phyloP scores from a whole-genome alignment of 441 rosid species.

The Adansonia rubrostipa region DNA sequence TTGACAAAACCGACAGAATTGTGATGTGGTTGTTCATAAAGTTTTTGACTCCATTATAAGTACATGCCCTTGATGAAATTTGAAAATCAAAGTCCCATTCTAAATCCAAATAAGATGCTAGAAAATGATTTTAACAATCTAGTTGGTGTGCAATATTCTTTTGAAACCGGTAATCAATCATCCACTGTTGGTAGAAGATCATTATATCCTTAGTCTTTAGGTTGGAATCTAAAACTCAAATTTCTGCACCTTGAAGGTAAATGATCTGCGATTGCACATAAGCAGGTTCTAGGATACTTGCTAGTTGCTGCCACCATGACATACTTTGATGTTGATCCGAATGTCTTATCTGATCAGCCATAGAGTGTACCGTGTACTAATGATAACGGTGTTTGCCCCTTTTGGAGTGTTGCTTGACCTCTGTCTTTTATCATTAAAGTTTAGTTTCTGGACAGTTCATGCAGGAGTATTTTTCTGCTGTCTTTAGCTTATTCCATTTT shows the following conservation, averaged over 20 bases:
- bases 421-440: neutral
- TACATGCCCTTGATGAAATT: neutral
- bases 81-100: neutral
- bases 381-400: neutral
- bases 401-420: conserved; percentile 1
- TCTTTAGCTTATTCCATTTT: neutral
- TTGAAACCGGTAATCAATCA: neutral
- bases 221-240: conserved; percentile 1
- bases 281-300: neutral
- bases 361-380: neutral
- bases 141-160: conserved; percentile 2
- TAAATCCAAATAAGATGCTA: conserved; percentile 10
- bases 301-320: neutral
- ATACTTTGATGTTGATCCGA: neutral
- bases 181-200: neutral
- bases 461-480: conserved; percentile 1
- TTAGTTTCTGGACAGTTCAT: conserved; percentile 13
- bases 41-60: neutral
- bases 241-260: neutral
- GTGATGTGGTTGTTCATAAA: neutral
- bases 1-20: conserved; percentile 1
- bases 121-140: conserved; percentile 1
- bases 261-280: neutral
- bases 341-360: neutral
- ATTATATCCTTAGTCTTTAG: conserved; percentile 8